These are phyloP conservation scores for Stagonosporopsis rhizophila DNA, from an alignment of 2,329 filamentous ascomycete species.

Conservation along the genomic window DNA sequence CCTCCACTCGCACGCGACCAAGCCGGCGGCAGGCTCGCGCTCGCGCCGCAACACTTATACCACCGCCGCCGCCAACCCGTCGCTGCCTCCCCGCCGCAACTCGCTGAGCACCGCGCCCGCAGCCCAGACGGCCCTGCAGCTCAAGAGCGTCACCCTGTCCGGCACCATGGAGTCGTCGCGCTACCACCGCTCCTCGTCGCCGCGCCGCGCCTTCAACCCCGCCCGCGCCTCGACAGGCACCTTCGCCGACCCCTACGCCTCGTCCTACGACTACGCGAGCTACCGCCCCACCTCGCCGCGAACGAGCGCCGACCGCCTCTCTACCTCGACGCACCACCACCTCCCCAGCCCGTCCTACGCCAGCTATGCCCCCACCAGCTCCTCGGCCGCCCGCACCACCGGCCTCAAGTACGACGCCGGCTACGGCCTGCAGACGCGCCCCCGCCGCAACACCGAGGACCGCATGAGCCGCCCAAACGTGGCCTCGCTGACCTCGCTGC, in stretches of 20 bases:
- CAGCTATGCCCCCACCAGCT: conserved; percentile 34
- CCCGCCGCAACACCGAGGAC: conserved; percentile 55
- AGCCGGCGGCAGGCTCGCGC: conserved; percentile 21
- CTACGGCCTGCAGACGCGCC: conserved; percentile 50
- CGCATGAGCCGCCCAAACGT: conserved; percentile 44
- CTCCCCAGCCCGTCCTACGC: conserved; percentile 22
- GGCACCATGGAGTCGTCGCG: conserved; percentile 45
- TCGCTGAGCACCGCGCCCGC: conserved; percentile 31
- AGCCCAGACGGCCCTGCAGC: conserved; percentile 30
- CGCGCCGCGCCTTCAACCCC: conserved; percentile 43
- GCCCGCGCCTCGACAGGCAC: conserved; percentile 48
- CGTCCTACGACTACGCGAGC: conserved; percentile 32
- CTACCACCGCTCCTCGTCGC: conserved; percentile 45
- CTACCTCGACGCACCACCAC: conserved; percentile 35
- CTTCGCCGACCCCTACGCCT: conserved; percentile 42
- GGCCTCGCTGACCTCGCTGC: conserved; percentile 40
- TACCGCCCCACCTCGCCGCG: conserved; percentile 43
- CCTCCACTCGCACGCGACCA: conserved; percentile 16
- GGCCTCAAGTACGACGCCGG: conserved; percentile 50
- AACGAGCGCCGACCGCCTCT: conserved; percentile 44
- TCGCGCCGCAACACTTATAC: conserved; percentile 32
- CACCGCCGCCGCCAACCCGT: conserved; percentile 22
- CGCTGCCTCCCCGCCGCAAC: conserved; percentile 37
- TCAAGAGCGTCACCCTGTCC: conserved; percentile 30
- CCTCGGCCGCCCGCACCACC: conserved; percentile 29